Base-by-base conservation (phyloP, 345 rosid genomes). In the Cardiospermum halicacabum region DNA sequence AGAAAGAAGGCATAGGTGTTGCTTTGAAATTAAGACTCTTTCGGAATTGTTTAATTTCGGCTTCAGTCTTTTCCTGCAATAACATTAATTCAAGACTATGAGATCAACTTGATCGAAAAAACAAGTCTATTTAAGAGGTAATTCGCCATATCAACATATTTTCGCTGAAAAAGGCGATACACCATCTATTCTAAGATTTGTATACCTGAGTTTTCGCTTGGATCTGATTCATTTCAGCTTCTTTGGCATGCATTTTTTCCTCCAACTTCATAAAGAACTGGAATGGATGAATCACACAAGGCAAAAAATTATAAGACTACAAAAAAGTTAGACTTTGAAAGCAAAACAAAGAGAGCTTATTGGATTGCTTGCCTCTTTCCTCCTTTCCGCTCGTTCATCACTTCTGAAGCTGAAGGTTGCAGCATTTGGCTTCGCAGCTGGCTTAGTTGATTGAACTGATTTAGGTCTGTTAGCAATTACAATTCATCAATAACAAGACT, bases 1-100 rank as follows among this genome's bases (percentile, higher is more conserved):
- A 89, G 77, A 92, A 92, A 58, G 89, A 83, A 73, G 98, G 96
- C 96, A 89, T 85, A 18, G 96, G 96, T 21, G 74, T 81, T 58
- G 98, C 96, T 72, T 85, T 89, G 64, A 92, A 92, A 66, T 92
- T 87, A 31, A 92, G 92, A 77, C 88, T 83, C 70, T 80, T 84
- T 51, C 96, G 77, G 50, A 83, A 59, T 47, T 79, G 82, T 63
- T 85, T 84, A 24, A 89, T 80, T 68, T 87, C 92, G 53, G 84
- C 88, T 61, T 87, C 78, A 5, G 71, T 77, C 69, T 79, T 79
- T 75, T 85, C 82, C 96, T 92, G 74, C 67, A 79, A 68, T 53
- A 50, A 55, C 34, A 72, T 53, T 42, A 43, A 55, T 51, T 12
- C 19, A 47, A 11, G 28, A 47, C 22, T 22, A 50, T 50, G n/a